Conservation (phyloP, 1,284 basidiomycete species). For the Ustilago sp. region DNA sequence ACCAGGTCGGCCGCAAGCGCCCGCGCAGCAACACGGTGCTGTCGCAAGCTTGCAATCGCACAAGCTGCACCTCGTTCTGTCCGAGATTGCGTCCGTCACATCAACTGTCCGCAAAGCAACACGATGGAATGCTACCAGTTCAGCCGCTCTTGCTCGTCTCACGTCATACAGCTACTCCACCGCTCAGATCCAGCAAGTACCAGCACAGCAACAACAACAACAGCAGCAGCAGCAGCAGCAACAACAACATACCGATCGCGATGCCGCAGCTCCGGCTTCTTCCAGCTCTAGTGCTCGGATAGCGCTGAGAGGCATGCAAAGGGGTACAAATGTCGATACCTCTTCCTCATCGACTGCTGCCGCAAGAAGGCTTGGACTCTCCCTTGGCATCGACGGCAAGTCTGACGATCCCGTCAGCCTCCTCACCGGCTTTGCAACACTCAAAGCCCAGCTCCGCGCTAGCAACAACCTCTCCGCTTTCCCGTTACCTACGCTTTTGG, state of each 20-base stretch:
- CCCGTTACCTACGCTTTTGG: conserved; percentile 55
- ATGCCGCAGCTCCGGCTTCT: neutral
- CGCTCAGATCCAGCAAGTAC: conserved; percentile 21
- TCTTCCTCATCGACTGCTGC: conserved; percentile 27
- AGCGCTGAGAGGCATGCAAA: conserved; percentile 36
- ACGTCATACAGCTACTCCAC: conserved; percentile 52
- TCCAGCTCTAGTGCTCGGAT: conserved; percentile 35
- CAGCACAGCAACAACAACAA: conserved; percentile 11
- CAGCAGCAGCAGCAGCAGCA: neutral
- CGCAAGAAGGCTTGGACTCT: conserved; percentile 28
- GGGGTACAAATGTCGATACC: conserved; percentile 21
- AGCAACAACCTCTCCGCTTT: conserved; percentile 43
- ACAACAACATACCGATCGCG: neutral
- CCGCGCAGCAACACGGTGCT: neutral
- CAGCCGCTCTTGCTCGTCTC: conserved; percentile 35
- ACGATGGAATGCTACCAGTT: conserved; percentile 54
- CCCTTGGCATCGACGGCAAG: conserved; percentile 35
- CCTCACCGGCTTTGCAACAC: conserved; percentile 87
- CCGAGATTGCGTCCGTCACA: conserved; percentile 91
- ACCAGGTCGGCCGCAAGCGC: neutral
- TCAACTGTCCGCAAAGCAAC: conserved; percentile 88
- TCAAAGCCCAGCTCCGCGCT: conserved; percentile 77
- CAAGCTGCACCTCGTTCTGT: conserved; percentile 78
- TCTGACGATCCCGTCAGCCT: conserved; percentile 71
- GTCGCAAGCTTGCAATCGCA: conserved; percentile 35